These are phyloP conservation scores for Asclepias syriaca DNA, from an alignment of 257 asterid genomes.

Conservation along the genomic window DNA sequence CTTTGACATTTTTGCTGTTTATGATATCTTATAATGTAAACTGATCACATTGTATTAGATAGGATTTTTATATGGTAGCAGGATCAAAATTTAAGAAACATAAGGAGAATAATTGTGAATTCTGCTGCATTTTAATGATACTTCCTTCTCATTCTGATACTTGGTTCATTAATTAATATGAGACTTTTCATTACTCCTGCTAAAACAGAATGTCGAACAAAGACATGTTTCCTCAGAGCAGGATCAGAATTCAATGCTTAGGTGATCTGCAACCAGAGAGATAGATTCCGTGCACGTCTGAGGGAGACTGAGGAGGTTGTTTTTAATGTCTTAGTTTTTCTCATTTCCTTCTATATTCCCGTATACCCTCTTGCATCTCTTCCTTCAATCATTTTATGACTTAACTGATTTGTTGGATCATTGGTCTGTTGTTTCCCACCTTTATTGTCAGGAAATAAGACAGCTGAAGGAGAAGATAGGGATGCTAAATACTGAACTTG, in stretches of 20 bases:
- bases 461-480: slow-evolving; percentile 89
- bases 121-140: neutral
- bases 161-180: slow-evolving; percentile 8
- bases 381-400: slow-evolving; percentile 8
- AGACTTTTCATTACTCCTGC: neutral
- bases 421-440: slow-evolving; percentile 14
- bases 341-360: neutral
- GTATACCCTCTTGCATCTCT: neutral
- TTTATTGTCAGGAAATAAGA: slow-evolving; percentile 71
- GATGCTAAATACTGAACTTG: slow-evolving; percentile 70
- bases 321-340: neutral
- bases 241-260: slow-evolving; percentile 97
- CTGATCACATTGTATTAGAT: neutral
- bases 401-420: slow-evolving; percentile 9
- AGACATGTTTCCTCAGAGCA: slow-evolving; percentile 62
- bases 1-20: neutral
- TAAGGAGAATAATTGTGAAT: neutral
- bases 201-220: slow-evolving; percentile 64
- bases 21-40: neutral
- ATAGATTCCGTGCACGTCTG: slow-evolving; percentile 91
- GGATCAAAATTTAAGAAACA: neutral
- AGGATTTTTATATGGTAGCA: neutral
- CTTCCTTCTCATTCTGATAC: neutral
- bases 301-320: slow-evolving; percentile 96
- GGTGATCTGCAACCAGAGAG: slow-evolving; percentile 99